Conservation (phyloP, 495 filamentous ascomycete species). For the Hypomontagnella monticulosa region DNA sequence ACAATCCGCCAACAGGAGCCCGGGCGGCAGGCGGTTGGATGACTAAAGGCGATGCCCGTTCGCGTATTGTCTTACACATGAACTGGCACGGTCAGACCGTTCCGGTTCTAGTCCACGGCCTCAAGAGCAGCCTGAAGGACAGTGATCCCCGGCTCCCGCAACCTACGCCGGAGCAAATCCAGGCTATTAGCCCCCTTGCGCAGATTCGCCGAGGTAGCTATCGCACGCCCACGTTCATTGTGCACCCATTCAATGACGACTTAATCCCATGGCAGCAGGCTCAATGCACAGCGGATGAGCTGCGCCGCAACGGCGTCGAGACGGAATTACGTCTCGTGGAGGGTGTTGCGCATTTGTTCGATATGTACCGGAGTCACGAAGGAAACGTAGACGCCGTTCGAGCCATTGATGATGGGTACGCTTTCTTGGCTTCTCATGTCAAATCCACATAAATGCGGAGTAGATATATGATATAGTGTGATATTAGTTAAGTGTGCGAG, state of each 20-base stretch:
- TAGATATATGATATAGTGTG: not conserved
- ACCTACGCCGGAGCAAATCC: constrained; percentile 40
- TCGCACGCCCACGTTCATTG: constrained; percentile 57
- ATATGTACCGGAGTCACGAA: constrained; percentile 24
- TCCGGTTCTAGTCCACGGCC: constrained; percentile 48
- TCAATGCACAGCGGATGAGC: constrained; percentile 43
- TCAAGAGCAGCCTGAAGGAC: constrained; percentile 13
- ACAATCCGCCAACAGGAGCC: constrained; percentile 12
- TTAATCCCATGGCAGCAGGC: constrained; percentile 59
- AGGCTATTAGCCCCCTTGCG: constrained; percentile 48
- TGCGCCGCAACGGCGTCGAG: constrained; percentile 43
- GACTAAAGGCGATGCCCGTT: constrained; percentile 43
- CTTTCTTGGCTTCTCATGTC: constrained; percentile 9
- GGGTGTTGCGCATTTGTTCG: constrained; percentile 20
- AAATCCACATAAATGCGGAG: not conserved
- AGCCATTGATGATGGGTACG: constrained; percentile 14
- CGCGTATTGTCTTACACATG: constrained; percentile 54
- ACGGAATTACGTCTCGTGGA: constrained; percentile 20
- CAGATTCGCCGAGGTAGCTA: constrained; percentile 52
- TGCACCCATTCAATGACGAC: constrained; percentile 58
- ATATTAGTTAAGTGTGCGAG: not conserved
- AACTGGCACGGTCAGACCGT: constrained; percentile 58
- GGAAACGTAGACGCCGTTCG: constrained; percentile 12
- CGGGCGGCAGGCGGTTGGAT: constrained; percentile 20
- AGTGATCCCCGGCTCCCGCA: not conserved